Evolutionary conservation across 2,329 filamentous ascomycete genomes (phyloP), one percentile per base, ranked within the genome.

Genomic region (Colletotrichum echinochloae): DNA sequence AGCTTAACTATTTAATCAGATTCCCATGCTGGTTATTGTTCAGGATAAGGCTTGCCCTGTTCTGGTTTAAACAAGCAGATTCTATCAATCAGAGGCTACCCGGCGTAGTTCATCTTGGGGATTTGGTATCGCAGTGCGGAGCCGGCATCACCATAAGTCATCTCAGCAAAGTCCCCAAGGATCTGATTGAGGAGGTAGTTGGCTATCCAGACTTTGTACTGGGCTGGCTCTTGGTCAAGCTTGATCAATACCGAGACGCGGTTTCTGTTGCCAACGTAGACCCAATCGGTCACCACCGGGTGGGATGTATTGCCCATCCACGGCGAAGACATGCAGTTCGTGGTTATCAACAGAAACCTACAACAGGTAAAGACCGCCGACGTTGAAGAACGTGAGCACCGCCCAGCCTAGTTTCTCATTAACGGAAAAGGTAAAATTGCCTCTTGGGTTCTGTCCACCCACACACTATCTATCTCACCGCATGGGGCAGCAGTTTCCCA

Each of bases 301-400:
- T 81, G 76, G 76, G 18, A 85, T 78, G 65, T 80, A 84, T 30
- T 77, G 76, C 1, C 83, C 83, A 65, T 85, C 83, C 26, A 81
- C 77, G 16, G 80, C 82, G 60, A 84, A 85, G 9, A 85, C 74
- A 65, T 77, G 82, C 77, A 85, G 78, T 2, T 79, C 77, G 67
- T 84, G 83, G 55, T 81, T 78, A 70, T 85, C 83, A 37, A 85
- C 82, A 5, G 80, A 81, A 33, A 83, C 66, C 44, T 54, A 78
- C 30, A 62, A 4, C 3, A 57, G 64, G 23, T 62, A 61, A 4
- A 66, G n/a, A 7, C 56, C 57, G 11, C 64, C 64, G 1, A 66
- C 57, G 2, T 62, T 61, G n/a, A 62, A 23, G 8, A 66, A 62
- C 0, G 64, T 54, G 0, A 66, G 56, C 0, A 56, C 63, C 0